Conservation (phyloP, 2,329 filamentous ascomycete species). For the Fusarium floridanum region DNA sequence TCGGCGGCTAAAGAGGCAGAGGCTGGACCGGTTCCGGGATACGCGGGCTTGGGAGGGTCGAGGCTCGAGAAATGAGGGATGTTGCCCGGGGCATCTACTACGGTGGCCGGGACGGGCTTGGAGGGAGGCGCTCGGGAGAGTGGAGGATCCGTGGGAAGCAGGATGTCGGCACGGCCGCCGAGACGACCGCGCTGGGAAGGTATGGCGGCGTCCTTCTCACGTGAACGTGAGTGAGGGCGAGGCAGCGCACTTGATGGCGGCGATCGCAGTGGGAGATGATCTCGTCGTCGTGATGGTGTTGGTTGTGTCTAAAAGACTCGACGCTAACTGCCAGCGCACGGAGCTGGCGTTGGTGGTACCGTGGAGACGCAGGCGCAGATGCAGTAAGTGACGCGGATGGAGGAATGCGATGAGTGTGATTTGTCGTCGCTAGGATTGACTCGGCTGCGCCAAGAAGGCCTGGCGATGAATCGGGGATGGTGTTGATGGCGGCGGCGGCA, state of each 20-base stretch:
- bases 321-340: slow-evolving; percentile 31
- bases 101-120: slow-evolving; percentile 44
- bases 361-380: slow-evolving; percentile 19
- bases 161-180: slow-evolving; percentile 58
- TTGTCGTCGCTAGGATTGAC: slow-evolving; percentile 29
- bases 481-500: neutral
- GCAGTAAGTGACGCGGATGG: slow-evolving; percentile 24
- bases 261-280: neutral
- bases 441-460: slow-evolving; percentile 15
- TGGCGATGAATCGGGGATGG: neutral
- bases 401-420: slow-evolving; percentile 33
- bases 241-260: neutral
- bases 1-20: slow-evolving; percentile 34
- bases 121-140: slow-evolving; percentile 48
- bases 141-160: slow-evolving; percentile 64
- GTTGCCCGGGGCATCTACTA: slow-evolving; percentile 49
- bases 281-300: slow-evolving; percentile 11
- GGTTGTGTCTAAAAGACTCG: slow-evolving; percentile 20
- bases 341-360: slow-evolving; percentile 32
- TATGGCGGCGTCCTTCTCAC: slow-evolving; percentile 46
- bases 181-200: slow-evolving; percentile 58
- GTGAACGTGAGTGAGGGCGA: slow-evolving; percentile 37
- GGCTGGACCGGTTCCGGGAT: slow-evolving; percentile 44
- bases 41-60: slow-evolving; percentile 49
- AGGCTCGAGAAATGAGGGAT: slow-evolving; percentile 47